Evolutionary conservation across 2,329 filamentous ascomycete species (phyloP), one percentile per base, ranked within the genome.

Genomic region (Pyrenophora graminea): DNA sequence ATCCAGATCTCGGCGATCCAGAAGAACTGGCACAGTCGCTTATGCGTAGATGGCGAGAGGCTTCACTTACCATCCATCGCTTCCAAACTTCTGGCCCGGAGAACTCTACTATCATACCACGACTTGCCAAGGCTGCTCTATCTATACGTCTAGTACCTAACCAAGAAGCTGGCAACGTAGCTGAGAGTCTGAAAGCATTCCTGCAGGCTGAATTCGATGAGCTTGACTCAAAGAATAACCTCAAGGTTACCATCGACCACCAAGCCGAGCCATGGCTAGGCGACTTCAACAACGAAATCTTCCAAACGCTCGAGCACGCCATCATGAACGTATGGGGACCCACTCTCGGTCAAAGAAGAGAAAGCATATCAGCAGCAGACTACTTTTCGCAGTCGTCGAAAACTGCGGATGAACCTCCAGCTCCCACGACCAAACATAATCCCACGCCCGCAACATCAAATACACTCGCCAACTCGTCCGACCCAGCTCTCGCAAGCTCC

Each of bases 261-360:
- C 88, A 90, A 74, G 93, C 94, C 0, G 94, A 99, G 68, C 91
- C 94, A 0, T 99, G 94, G 94, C 84, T 99, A 0, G 93, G 94
- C 12, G 91, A 97, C 63, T 91, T 91, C 3, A 85, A 86, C 41
- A 97, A 96, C 61, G 85, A 91, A 59, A 92, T 97, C 51, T 99
- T 97, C 74, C 85, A 87, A 56, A 95, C 91, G 0, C 82, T 99
- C 0, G 91, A 96, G 61, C 82, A 86, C 52, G 94, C 92, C 1
- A 88, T 97, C 43, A 84, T 92, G 64, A 84, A 89, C 38, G 91
- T 88, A 0, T 99, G 94, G 94, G 85, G 85, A 0, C 83, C 84
- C 0, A 77, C 77, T 32, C 69, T 61, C 31, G 73, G 63, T 45
- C 72, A 58, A 51, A 69, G 56, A 60, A 45, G 53, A 33, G 51